Conservation (phyloP, 148 eudicot species). For the Agrostemma githago region DNA sequence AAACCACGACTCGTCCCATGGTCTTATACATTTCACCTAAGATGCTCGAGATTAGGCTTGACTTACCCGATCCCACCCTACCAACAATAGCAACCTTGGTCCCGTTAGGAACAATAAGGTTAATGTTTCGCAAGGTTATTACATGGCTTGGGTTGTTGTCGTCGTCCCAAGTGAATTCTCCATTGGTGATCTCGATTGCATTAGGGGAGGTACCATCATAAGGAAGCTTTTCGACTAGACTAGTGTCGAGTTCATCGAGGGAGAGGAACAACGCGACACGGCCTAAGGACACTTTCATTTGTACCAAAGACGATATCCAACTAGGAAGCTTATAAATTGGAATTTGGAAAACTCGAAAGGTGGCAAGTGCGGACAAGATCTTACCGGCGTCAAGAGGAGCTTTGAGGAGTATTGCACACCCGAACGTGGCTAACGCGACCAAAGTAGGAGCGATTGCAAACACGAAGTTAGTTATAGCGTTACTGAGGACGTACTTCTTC, state of each 20-base stretch:
- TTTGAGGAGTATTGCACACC: constrained; percentile 34
- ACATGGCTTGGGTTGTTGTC: neutral
- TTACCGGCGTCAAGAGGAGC: constrained; percentile 43
- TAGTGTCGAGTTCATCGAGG: constrained; percentile 33
- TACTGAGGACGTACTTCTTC: constrained; percentile 28
- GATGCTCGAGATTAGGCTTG: constrained; percentile 42
- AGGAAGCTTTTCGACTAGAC: constrained; percentile 33
- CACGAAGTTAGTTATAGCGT: constrained; percentile 14
- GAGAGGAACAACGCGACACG: constrained; percentile 41
- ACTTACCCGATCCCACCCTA: constrained; percentile 45
- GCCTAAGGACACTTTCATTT: constrained; percentile 50
- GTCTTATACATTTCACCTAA: constrained; percentile 39
- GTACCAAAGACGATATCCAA: constrained; percentile 33
- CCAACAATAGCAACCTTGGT: constrained; percentile 43
- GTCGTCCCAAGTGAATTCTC: constrained; percentile 38
- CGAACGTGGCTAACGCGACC: constrained; percentile 47
- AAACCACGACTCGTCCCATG: constrained; percentile 30
- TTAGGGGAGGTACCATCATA: constrained; percentile 18
- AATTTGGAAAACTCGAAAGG: constrained; percentile 43
- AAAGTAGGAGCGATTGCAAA: constrained; percentile 44
- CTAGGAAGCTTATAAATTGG: constrained; percentile 43
- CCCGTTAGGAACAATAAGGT: constrained; percentile 18
- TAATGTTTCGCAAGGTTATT: constrained; percentile 29
- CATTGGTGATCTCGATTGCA: constrained; percentile 39
- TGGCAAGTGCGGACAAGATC: constrained; percentile 48